Conservation (phyloP, 495 filamentous ascomycete genomes). For the Penicillium coprophilum region DNA sequence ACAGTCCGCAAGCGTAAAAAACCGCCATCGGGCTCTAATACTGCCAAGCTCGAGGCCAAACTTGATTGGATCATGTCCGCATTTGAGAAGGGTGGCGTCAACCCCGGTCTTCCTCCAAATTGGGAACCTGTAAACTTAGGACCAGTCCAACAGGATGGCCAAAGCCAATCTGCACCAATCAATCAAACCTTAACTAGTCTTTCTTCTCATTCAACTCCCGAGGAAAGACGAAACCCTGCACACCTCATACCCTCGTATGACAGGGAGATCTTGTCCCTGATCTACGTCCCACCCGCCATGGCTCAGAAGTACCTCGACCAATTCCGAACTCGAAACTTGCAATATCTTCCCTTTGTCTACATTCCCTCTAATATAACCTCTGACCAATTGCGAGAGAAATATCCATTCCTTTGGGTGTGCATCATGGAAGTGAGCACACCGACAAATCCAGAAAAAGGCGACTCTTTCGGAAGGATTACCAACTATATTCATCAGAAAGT, state of each 20-base stretch:
- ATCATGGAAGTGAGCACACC: slow-evolving; percentile 49
- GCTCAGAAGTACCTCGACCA: slow-evolving; percentile 39
- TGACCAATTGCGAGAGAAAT: slow-evolving; percentile 41
- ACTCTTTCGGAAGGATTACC: slow-evolving; percentile 38
- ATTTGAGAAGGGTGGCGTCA: slow-evolving; percentile 29
- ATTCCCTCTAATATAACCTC: slow-evolving; percentile 47
- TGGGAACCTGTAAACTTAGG: slow-evolving; percentile 18
- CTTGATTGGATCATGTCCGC: slow-evolving; percentile 51
- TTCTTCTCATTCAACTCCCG: slow-evolving; percentile 20
- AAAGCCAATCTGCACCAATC: slow-evolving; percentile 2
- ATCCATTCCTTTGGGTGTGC: slow-evolving; percentile 55
- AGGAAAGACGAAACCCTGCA: background rate
- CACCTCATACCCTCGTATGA: background rate
- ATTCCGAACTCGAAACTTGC: slow-evolving; percentile 45
- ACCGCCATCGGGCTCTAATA: slow-evolving; percentile 29
- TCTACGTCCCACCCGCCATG: slow-evolving; percentile 29
- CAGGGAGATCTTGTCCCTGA: slow-evolving; percentile 12
- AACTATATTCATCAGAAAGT: slow-evolving; percentile 47
- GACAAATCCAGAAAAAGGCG: slow-evolving; percentile 34
- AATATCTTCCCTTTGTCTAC: slow-evolving; percentile 45
- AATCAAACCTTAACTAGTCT: slow-evolving; percentile 8
- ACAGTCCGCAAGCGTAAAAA: slow-evolving; percentile 35
- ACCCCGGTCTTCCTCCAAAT: slow-evolving; percentile 13
- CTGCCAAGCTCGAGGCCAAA: slow-evolving; percentile 50
- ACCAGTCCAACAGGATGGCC: slow-evolving; percentile 4